Conservation (phyloP, 75 land plant species). For the Sequoiadendron giganteum region DNA sequence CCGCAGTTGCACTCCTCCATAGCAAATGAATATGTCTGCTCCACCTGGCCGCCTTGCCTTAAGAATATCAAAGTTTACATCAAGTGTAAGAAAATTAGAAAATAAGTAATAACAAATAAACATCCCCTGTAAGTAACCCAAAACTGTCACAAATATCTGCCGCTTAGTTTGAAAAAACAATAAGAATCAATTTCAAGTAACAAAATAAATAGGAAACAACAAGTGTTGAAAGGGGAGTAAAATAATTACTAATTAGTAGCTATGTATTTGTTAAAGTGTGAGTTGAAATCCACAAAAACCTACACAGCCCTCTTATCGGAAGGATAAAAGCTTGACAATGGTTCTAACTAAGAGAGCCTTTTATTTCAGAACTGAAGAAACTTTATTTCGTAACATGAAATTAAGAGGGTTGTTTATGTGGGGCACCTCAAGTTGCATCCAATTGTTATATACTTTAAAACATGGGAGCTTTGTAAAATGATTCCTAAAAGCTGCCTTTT, state of each 20-base stretch:
- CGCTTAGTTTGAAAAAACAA: not conserved
- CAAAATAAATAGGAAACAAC: not conserved
- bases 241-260: not conserved
- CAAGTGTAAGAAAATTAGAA: conserved; percentile 4
- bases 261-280: not conserved
- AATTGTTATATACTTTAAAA: not conserved
- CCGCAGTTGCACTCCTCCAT: conserved; percentile 75
- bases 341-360: not conserved
- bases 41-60: conserved; percentile 91
- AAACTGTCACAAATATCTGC: not conserved
- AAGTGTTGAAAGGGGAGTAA: not conserved
- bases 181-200: not conserved
- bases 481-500: not conserved
- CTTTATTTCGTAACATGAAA: not conserved
- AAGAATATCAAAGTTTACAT: not conserved
- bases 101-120: not conserved
- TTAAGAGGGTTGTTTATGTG: not conserved
- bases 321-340: not conserved
- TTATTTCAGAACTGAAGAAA: not conserved
- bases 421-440: not conserved
- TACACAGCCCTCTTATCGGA: not conserved
- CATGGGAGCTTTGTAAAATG: not conserved
- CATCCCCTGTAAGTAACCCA: not conserved
- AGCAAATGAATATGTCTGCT: conserved; percentile 86
- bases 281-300: not conserved